Base-by-base conservation (phyloP, 805 yeast genomes). In the Myxozyma melibiosi region DNA sequence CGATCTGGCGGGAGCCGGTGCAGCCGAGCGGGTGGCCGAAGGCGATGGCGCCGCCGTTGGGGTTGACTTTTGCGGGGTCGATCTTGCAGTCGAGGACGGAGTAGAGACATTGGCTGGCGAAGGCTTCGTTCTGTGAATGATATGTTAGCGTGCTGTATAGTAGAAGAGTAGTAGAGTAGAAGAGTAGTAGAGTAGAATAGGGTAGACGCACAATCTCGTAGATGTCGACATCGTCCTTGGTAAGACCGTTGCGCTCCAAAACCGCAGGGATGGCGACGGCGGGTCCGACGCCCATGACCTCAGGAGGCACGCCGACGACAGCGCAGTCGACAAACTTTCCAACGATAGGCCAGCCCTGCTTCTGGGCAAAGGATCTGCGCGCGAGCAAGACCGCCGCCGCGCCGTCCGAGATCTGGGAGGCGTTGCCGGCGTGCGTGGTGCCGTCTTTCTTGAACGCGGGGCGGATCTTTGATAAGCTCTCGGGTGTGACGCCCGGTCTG, bases 251-350 rank as follows among this genome's bases (percentile, higher is more conserved):
- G 68, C 82, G 82, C 71, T 80, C 77, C 65, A 92, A 80, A 18
- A 89, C 85, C 54, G 80, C 81, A 61, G 99, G 98, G 67, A 92
- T 91, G 58, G 98, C 99, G 67, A 81, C 83, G 27, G 96, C 97
- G 57, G 99, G 99, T 42, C 98, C 99, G 67, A 92, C 84, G 57
- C 98, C 99, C 99, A 92, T 92, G 60, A 91, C 83, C 74, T 90
- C 96, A 22, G 97, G 97, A 54, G 97, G 96, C 44, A 91, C 97
- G 67, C 99, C 99, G 55, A 87, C 92, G 39, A 84, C 77, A 65
- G 86, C 81, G 68, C 88, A 84, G 66, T 84, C 86, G 61, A 90
- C 83, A 66, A 82, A 92, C 76, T 88, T 88, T 61, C 85, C 99
- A 57, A 86, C 67, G 59, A 90, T 83, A 53, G 87, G 85, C 66